These are phyloP conservation scores for Solanum hybrid DNA, from an alignment of 305 asterid genomes.

Conservation along the genomic window DNA sequence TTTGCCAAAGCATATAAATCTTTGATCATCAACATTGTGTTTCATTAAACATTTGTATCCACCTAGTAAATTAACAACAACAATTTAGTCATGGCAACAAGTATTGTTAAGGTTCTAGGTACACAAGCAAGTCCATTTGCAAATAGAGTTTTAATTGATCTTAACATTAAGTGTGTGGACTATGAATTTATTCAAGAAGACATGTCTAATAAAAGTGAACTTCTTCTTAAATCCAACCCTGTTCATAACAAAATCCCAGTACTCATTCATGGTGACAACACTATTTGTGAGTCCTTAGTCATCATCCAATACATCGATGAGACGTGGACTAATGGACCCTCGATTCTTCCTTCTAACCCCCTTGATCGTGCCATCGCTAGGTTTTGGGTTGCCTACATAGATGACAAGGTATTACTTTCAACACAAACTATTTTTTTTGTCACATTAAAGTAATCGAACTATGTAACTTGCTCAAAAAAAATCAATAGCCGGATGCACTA, in stretches of 20 bases:
- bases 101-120: slow-evolving; percentile 9
- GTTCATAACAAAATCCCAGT: slow-evolving; percentile 45
- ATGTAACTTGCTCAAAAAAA: not conserved
- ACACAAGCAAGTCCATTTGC: slow-evolving; percentile 8
- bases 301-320: slow-evolving; percentile 47
- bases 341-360: slow-evolving; percentile 44
- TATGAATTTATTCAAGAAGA: slow-evolving; percentile 9
- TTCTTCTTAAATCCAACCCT: slow-evolving; percentile 36
- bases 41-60: not conserved
- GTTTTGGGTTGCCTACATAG: slow-evolving; percentile 44
- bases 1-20: not conserved
- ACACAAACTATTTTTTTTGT: not conserved
- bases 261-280: slow-evolving; percentile 28
- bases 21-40: not conserved
- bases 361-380: slow-evolving; percentile 28
- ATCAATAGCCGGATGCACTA: not conserved
- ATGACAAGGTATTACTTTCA: slow-evolving; percentile 28
- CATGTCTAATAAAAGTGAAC: slow-evolving; percentile 16
- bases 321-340: slow-evolving; percentile 27
- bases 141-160: slow-evolving; percentile 8
- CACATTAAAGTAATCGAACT: not conserved
- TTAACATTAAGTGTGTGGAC: slow-evolving; percentile 9
- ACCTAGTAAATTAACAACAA: not conserved
- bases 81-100: not conserved
- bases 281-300: slow-evolving; percentile 36